Conservation (phyloP, 2,329 filamentous ascomycete species). For the Aspergillus oerlinghausenensis region DNA sequence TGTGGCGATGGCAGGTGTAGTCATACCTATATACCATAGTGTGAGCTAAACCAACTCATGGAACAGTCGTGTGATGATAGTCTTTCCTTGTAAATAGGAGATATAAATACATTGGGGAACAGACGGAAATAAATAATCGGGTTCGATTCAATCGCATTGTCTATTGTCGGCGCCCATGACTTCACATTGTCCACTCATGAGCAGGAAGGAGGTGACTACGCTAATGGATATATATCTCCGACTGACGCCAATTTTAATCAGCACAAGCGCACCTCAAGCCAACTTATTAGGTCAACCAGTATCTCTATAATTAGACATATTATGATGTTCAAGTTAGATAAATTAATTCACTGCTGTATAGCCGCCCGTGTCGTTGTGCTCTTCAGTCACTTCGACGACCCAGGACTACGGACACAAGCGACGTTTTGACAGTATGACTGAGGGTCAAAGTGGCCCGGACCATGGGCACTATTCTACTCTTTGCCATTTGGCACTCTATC, state of each 20-base stretch:
- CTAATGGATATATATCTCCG: background rate
- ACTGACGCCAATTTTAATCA: background rate
- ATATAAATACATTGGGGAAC: background rate
- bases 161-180: too few relatives aligned
- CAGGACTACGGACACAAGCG: background rate
- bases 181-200: too few relatives aligned
- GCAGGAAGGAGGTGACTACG: background rate
- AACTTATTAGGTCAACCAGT: background rate
- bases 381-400: background rate
- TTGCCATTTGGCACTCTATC: background rate
- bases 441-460: background rate
- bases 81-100: background rate
- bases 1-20: background rate
- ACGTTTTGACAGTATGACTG: background rate
- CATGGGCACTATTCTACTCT: background rate
- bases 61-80: background rate
- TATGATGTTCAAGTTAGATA: background rate
- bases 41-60: background rate
- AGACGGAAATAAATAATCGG: too few relatives aligned
- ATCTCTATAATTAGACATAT: background rate
- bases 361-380: too few relatives aligned
- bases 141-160: too few relatives aligned
- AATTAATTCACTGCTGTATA: background rate
- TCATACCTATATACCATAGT: too few relatives aligned
- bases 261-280: background rate